These are phyloP conservation scores for Tetrahymena elliotti DNA, from an alignment of 73 alveolate genomes.

Conservation along the genomic window DNA sequence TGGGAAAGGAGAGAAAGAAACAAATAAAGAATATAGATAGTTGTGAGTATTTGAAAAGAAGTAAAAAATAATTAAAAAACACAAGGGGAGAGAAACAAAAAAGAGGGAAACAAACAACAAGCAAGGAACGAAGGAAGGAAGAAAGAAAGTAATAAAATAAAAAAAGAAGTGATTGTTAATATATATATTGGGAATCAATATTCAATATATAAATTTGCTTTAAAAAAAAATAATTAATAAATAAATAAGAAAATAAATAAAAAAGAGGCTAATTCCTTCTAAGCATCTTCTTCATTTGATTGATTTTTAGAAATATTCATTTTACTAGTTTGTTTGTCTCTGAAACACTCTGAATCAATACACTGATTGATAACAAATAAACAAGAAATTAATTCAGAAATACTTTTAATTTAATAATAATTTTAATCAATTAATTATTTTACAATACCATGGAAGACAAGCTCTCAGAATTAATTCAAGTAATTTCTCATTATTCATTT, in stretches of 20 bases:
- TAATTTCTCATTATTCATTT: background rate
- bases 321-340: background rate
- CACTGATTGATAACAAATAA: background rate
- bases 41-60: background rate
- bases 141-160: background rate
- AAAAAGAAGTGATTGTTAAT: background rate
- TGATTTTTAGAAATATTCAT: background rate
- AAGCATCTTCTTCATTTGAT: background rate
- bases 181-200: background rate
- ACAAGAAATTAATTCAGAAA: background rate
- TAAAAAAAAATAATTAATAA: background rate
- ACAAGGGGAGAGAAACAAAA: background rate
- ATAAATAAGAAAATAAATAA: background rate
- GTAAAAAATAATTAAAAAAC: background rate
- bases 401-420: background rate
- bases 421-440: background rate
- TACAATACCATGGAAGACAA: background rate
- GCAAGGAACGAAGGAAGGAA: no score
- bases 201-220: background rate
- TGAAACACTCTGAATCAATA: no score
- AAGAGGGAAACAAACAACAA: background rate
- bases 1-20: background rate
- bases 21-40: background rate
- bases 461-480: background rate
- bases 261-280: background rate